These are phyloP conservation scores for Chionographis japonica DNA, from an alignment of 106 monocot genomes.

Conservation along the genomic window DNA sequence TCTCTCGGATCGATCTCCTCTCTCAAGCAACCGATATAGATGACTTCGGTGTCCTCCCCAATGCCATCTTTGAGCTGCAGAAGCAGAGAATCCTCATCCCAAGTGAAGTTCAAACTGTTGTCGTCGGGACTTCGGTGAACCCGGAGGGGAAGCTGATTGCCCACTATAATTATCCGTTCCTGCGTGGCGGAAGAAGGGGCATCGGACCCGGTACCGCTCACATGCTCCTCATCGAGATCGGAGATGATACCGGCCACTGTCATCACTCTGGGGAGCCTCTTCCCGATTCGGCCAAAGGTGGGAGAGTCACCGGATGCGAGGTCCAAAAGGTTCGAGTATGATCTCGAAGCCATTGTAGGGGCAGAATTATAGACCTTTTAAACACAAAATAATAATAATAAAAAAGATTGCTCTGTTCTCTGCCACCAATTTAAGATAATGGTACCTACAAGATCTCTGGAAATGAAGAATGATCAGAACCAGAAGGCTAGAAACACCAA, in stretches of 20 bases:
- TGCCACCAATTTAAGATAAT: too few relatives aligned
- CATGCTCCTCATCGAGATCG: conserved; percentile 39
- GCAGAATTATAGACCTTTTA: too few relatives aligned
- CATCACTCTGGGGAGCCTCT: conserved; percentile 41
- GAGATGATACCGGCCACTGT: conserved; percentile 47
- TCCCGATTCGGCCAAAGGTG: conserved; percentile 21
- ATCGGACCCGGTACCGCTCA: conserved; percentile 15
- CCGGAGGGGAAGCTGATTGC: conserved; percentile 43
- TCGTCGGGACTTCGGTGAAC: conserved; percentile 26
- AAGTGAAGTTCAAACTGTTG: conserved; percentile 41
- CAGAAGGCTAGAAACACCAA: too few relatives aligned
- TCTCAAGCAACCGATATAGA: conserved; percentile 45
- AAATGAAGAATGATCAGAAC: too few relatives aligned
- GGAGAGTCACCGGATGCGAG: conserved; percentile 31
- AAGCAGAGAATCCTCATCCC: conserved; percentile 53
- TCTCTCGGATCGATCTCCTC: conserved; percentile 40
- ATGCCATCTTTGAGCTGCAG: conserved; percentile 51
- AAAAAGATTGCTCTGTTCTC: too few relatives aligned
- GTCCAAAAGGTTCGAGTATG: conserved; percentile 47
- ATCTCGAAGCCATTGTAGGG: conserved; percentile 36
- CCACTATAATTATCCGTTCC: conserved; percentile 35
- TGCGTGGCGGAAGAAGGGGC: conserved; percentile 29
- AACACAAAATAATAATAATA: too few relatives aligned
- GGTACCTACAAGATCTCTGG: too few relatives aligned
- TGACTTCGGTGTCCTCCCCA: conserved; percentile 36